Percentiles rank a stretch among this genome's conserved stretches.
Evolutionary conservation across 371 early-diverging fungal genomes (phyloP).

Genomic region (Mucor piriformis): DNA sequence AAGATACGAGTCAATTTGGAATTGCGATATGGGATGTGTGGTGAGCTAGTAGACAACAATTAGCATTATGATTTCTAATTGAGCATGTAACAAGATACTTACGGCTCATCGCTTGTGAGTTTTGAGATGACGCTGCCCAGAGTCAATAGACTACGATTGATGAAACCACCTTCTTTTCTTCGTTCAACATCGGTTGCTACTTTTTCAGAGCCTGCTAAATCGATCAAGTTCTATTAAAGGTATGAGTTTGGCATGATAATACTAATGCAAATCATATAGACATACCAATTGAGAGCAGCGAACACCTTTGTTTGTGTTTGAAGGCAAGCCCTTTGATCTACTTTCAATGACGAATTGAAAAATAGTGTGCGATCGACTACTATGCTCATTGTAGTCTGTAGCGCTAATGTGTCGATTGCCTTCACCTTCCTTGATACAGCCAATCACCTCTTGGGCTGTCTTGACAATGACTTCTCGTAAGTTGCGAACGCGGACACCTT

Average conservation of each 20-base stretch:
- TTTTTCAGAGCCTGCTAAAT: conserved; percentile 96
- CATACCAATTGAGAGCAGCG: conserved; percentile 71
- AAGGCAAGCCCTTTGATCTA: conserved; percentile 7
- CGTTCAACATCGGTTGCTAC: conserved; percentile 71
- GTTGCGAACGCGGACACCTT: conserved; percentile 85
- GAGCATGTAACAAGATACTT: conserved; percentile 3
- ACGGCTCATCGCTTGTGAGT: conserved; percentile 66
- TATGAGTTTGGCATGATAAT: not conserved
- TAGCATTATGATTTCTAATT: conserved; percentile 4
- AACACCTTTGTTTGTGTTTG: conserved; percentile 36
- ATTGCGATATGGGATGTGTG: conserved; percentile 88
- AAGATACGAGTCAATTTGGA: conserved; percentile 92
- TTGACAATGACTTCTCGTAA: conserved; percentile 90
- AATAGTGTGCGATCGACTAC: conserved; percentile 89
- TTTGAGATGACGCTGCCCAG: conserved; percentile 87
- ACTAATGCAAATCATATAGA: too few relatives aligned
- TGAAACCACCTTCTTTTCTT: conserved; percentile 87
- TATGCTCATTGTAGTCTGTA: conserved; percentile 87
- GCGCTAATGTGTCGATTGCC: conserved; percentile 75
- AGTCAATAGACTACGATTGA: conserved; percentile 89
- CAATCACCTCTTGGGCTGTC: conserved; percentile 76
- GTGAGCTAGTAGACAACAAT: conserved; percentile 12
- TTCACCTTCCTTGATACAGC: conserved; percentile 79
- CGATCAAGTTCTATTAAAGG: conserved; percentile 73
- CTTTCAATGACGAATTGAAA: conserved; percentile 73